Evolutionary conservation across 2,329 filamentous ascomycete species (phyloP), one percentile per base, ranked within the genome.

Genomic region (Cladosporium austrohemisphaericum): DNA sequence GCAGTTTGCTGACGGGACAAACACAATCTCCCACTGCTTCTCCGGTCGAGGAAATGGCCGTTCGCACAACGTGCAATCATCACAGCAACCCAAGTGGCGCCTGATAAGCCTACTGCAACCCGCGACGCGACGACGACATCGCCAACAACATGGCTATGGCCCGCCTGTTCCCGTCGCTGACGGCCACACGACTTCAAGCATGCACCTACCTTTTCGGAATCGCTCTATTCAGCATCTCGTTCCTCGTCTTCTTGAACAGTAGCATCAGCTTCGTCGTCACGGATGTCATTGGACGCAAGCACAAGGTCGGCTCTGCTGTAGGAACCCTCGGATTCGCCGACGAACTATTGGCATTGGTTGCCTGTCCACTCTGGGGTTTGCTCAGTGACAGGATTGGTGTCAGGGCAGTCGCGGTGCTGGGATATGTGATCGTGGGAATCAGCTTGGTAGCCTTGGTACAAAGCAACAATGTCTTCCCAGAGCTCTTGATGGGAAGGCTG

Each of bases 211-310:
- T 94, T 28, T 77, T 90, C 56, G 85, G 84, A 64, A 86, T 93
- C 62, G 87, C 86, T 53, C 81, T 94, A 59, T 92, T 92, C 74
- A 88, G 84, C 68, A 93, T 94, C 63, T 85, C 86, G 48, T 93
- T 93, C 72, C 84, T 94, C 57, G 88, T 94, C 61, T 94, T 94
- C 71, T 79, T 94, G 55, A 93, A 93, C 74, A 86, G 83, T 72
- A 85, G 83, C 64, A 77, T 93, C 52, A 89, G 85, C 49, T 94
- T 93, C 69, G 86, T 93, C 52, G 83, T 94, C 53, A 92, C 87
- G 53, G 86, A 92, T 67, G 78, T 89, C 54, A 83, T 94, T 58
- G 86, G 86, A 52, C 77, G 86, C 60, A 84, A 86, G 63, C 69
- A 82, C 54, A 76, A 78, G 58, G 86, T 93, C 7, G 88, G 88